Base-by-base conservation (phyloP, 225 moss, liverwort and hornwort genomes). In the Marchantia polymorpha region DNA sequence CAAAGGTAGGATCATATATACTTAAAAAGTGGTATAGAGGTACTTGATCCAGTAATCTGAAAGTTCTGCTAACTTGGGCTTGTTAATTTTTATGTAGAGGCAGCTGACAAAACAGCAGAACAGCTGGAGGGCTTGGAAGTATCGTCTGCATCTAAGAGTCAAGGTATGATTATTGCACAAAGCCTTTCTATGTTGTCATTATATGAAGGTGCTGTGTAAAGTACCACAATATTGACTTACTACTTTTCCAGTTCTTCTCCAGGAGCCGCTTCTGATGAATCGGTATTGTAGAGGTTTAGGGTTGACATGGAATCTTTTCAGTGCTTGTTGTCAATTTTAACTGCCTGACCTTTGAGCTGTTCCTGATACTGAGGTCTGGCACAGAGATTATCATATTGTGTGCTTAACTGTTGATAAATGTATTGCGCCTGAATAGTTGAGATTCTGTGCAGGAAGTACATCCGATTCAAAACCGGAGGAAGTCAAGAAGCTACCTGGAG, bases 401-500 rank as follows among this genome's bases (percentile, higher is more conserved):
- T 56, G 19, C 8, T 19, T 5, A 3, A 56, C 56, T 56, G 19
- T 12, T 56, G 60, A 7, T 22, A 61, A n/a, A 61, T 61, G 29
- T 64, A 15, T 10, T 2, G 5, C 23, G 46, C 12, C 74, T 75
- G 2, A 58, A 39, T 17, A 20, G 0, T 79, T n/a, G 25, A 19
- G 11, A 8, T 55, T 12, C 61, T 78, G 59, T 85, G 77, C 88
- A 99, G 99, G 95, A 82, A 95, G 93, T 87, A 91, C 95, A 59
- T 95, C 97, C 64, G 95, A 92, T 39, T 78, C 86, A 77, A 95
- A 92, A 83, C 89, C 90, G 79, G 95, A 99, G 70, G 99, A 95
- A 85, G 95, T 95, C 52, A 99, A 99, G 87, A 95, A 90, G 79
- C 82, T 99, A 86, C 99, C 99, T 60, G 99, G 99, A 77, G 99